Evolutionary conservation across 306 rosid species (phyloP), one percentile per base, ranked within the genome.

Genomic region (Lupinus albus): DNA sequence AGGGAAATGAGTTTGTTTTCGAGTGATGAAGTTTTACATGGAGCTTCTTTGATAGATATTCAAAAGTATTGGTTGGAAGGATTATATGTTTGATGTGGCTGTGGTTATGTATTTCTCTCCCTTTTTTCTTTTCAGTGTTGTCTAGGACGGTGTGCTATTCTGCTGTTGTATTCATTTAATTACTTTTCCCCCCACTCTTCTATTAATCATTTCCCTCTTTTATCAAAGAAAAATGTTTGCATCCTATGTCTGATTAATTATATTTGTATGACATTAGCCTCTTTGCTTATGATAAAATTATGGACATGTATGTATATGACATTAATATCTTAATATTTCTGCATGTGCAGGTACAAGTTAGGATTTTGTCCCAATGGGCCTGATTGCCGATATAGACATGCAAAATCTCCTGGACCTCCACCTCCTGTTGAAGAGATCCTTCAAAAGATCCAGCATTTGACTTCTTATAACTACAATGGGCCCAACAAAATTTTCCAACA

Each of bases 341-440:
- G 68, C 68, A 42, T 64, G 75, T 81, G 78, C 85, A 93, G 99
- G 99, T 93, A 88, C 89, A 93, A 90, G 86, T 83, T 90, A 64
- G 99, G 99, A 38, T 93, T 93, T 80, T 93, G 99, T 77, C 99
- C 99, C 65, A 93, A 93, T 79, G 99, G 99, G 62, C 81, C 99
- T 35, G 99, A 93, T 74, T 93, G 99, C 77, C 96, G 99, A 51
- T 93, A 93, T 72, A 88, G 99, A 72, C 99, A 93, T 70, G 97
- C 96, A 11, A 93, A 90, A 78, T 56, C 85, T 71, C 85, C 96
- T 8, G 99, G 95, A 70, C 99, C 99, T 81, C 99, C 99, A 21
- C 99, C 97, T 52, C 72, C 99, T 9, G 84, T 88, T 67, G 99
- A 90, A 84, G 99, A 93, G 83, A 89, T 88, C 80, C 99, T 93